Evolutionary conservation across 163 green algal species (phyloP), one percentile per base, ranked within the genome.

Genomic region (Prototheca cutis): DNA sequence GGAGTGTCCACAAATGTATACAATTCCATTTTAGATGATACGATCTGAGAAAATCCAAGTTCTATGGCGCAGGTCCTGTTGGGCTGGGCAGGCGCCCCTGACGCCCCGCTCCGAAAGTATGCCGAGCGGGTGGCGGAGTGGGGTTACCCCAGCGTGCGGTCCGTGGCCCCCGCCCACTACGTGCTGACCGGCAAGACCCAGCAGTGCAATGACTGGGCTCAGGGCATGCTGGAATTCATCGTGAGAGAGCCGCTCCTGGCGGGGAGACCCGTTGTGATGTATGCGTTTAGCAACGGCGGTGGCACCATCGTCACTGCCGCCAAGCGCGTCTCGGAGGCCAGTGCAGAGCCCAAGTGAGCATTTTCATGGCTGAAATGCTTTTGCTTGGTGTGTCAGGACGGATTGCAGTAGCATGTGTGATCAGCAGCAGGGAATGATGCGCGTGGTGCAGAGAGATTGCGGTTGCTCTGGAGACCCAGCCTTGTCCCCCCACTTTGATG

Each of bases 211-310:
- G 42, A 17, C 6, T 33, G 23, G 21, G 49, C 49, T 27, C 7
- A 33, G 49, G 24, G 27, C 27, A 17, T 56, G 10, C 49, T 56
- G 49, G 27, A 34, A 8, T 56, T 39, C 1, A n/a, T 33, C 5
- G 13, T 27, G 19, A 27, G 7, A 6, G 25, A 40, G 27, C 25
- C 25, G 7, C 49, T 56, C 8, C 25, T 39, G 8, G 13, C 19
- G 21, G 23, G 49, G 25, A 24, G 49, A 5, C 27, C 27, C 25
- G 10, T 56, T 15, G 49, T 56, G 18, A 19, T 33, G 49, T 56
- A 34, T 13, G 13, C 49, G 13, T 56, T 56, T 27, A 40, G 27
- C 27, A 56, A 56, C 49, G 49, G 49, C 49, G 49, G 49, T 17
- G 49, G 25, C 27, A 18, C 13, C 49, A n/a, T 56, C 49, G 8